A percentile compares a stretch with the other conserved stretches of the same genome.
Evolutionary conservation across 495 filamentous ascomycete genomes (phyloP).

Genomic region (Haplographium delicatum): DNA sequence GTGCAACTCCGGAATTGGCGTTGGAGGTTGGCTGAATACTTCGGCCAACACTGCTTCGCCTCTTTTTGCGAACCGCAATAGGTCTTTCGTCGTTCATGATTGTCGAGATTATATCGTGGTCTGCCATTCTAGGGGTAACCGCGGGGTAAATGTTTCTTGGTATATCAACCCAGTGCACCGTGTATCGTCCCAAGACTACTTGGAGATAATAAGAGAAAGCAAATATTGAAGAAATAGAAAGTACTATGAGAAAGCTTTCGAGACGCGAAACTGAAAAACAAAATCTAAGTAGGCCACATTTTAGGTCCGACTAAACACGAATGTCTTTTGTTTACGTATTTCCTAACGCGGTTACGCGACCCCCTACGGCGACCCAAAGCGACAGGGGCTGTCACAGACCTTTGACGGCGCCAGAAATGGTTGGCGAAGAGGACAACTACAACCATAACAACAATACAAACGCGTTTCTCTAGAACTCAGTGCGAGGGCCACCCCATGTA

Average conservation of each 20-base stretch:
- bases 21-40: constrained; percentile 6
- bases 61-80: constrained; percentile 16
- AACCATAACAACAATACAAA: too few species aligned
- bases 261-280: neutral
- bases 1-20: neutral
- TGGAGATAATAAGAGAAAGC: neutral
- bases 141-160: constrained; percentile 1
- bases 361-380: neutral
- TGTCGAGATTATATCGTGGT: neutral
- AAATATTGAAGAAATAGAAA: neutral
- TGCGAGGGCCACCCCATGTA: too few species aligned
- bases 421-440: constrained; percentile 6
- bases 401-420: neutral
- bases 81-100: constrained; percentile 17
- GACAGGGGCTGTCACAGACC: constrained; percentile 1
- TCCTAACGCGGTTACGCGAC: constrained; percentile 5
- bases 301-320: constrained; percentile 6
- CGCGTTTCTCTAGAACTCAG: too few species aligned
- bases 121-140: constrained; percentile 5
- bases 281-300: neutral
- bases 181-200: neutral
- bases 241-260: neutral
- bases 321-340: constrained; percentile 5
- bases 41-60: constrained; percentile 13
- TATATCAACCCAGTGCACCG: neutral